Conservation (phyloP, 192 early-diverging fungal genomes). For the Gryganskiella cystojenkinii region DNA sequence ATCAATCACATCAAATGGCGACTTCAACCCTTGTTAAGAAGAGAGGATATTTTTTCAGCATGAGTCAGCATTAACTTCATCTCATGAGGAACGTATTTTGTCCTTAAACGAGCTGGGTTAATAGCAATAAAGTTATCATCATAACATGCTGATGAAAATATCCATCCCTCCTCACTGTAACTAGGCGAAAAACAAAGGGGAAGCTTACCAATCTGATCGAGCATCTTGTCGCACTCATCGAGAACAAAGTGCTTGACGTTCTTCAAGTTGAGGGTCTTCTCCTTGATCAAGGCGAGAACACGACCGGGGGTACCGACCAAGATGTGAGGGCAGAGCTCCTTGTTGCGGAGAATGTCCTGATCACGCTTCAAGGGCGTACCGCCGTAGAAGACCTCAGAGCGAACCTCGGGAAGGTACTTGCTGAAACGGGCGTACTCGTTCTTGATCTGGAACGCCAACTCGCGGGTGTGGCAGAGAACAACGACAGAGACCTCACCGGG, state of each 20-base stretch:
- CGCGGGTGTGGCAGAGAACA: conserved; percentile 97
- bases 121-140: conserved; percentile 66
- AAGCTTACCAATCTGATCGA: conserved; percentile 89
- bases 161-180: too few species aligned
- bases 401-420: conserved; percentile 94
- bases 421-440: conserved; percentile 97
- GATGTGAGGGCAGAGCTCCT: conserved; percentile 94
- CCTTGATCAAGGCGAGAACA: conserved; percentile 85
- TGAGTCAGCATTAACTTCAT: conserved; percentile 40
- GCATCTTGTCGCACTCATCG: conserved; percentile 99
- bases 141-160: conserved; percentile 33
- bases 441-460: conserved; percentile 98
- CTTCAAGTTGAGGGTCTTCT: conserved; percentile 82
- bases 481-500: conserved; percentile 87
- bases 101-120: conserved; percentile 86
- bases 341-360: conserved; percentile 79
- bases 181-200: background rate
- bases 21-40: background rate
- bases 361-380: conserved; percentile 84
- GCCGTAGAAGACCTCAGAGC: conserved; percentile 95
- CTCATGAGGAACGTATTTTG: conserved; percentile 55
- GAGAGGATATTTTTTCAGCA: conserved; percentile 1
- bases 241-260: conserved; percentile 98
- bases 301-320: conserved; percentile 98
- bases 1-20: too few species aligned